Base-by-base conservation (phyloP, 192 early-diverging fungal species). In the Coemansia sp. region DNA sequence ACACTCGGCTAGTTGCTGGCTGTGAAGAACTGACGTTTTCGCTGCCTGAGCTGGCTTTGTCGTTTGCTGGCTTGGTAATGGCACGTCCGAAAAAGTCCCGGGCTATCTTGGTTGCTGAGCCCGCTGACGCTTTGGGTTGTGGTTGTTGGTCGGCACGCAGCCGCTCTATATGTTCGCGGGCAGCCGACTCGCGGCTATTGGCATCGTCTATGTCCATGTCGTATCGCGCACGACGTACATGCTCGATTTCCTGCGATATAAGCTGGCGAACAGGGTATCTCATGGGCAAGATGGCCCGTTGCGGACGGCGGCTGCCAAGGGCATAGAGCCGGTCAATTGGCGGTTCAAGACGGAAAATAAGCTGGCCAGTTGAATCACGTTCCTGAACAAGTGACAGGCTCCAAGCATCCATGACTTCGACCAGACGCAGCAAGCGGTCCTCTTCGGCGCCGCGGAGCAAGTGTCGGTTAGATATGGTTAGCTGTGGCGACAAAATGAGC, bases 211-310 rank as follows among this genome's bases (percentile, higher is more conserved):
- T n/a, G n/a, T 15, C 28, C 16, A n/a, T 32, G 14, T 14, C 30
- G 3, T 32, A 16, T n/a, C 47, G 51, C 1, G 53, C 32, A 39
- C 12, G 26, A 8, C 28, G 55, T 30, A 70, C 40, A 30, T 46
- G 64, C 45, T 60, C 60, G 53, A 90, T 85, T 79, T 93, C 88
- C 57, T 87, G 87, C 0, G 90, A 68, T 55, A 94, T 83, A 43
- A 96, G 64, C 70, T 93, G 91, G 41, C 88, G 81, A 6, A 89
- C 83, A 0, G 90, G 85, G 65, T 93, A 90, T n/a, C 79, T 77
- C 44, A 66, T 84, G 5, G 84, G 64, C 62, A 87, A 51, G 11
- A 86, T 53, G 0, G 39, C 15, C 6, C 41, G 39, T 9, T 53
- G 40, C 2, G 60, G 63, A 0, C 64, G 57, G 16, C 42, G 56